A percentile compares a stretch with the other conserved stretches of the same genome.
Conservation (phyloP, 2,329 filamentous ascomycete species). For the Pseudofabraea citricarpa region DNA sequence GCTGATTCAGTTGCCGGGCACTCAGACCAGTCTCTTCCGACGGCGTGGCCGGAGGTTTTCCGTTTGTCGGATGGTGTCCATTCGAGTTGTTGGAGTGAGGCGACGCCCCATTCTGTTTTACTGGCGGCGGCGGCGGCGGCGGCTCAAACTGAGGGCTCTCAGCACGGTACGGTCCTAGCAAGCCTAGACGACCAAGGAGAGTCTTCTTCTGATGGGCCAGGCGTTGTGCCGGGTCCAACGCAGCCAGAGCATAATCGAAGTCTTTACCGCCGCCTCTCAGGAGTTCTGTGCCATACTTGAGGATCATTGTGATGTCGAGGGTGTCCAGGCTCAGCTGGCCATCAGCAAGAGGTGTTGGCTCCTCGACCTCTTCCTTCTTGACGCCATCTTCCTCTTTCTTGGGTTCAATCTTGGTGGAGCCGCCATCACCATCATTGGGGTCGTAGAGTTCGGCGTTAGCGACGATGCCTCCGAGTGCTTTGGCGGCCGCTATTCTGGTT, state of each 20-base stretch:
- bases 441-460: constrained; percentile 85
- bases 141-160: constrained; percentile 72
- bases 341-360: constrained; percentile 35
- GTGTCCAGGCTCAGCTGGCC: constrained; percentile 66
- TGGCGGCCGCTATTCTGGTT: constrained; percentile 86
- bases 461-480: constrained; percentile 90
- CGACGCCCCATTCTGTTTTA: constrained; percentile 16
- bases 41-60: constrained; percentile 27
- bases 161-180: constrained; percentile 79
- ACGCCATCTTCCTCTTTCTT: constrained; percentile 33
- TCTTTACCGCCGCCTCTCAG: constrained; percentile 76
- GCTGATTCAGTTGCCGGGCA: constrained; percentile 86
- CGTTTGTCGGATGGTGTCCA: constrained; percentile 38
- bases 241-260: constrained; percentile 78
- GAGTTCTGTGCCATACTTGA: constrained; percentile 79
- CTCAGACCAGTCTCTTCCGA: constrained; percentile 71
- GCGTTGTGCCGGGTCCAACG: constrained; percentile 75
- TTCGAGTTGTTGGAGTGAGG: constrained; percentile 22
- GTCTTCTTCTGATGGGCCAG: constrained; percentile 88
- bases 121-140: constrained; percentile 32
- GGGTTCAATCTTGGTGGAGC: constrained; percentile 39
- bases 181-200: constrained; percentile 72
- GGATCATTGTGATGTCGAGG: constrained; percentile 73
- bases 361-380: constrained; percentile 59
- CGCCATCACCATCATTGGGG: constrained; percentile 71